Evolutionary conservation across 495 filamentous ascomycete genomes (phyloP), one percentile per base, ranked within the genome.

Genomic region (Neurospora sp.): DNA sequence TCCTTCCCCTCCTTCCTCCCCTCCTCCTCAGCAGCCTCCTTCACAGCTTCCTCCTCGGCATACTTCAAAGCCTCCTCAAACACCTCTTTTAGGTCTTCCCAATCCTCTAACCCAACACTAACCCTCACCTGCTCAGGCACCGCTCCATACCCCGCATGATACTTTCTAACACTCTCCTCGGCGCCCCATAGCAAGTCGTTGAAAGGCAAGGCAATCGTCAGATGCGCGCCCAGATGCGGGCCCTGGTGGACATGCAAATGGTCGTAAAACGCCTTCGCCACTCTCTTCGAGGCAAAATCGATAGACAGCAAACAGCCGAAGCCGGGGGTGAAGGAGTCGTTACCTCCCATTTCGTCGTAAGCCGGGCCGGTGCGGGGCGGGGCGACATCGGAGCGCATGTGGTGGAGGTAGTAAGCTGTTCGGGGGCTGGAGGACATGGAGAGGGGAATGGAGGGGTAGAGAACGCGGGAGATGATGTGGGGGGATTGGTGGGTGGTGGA

Each of bases 141-240:
- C 7, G 81, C 70, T 1, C 82, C 82, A 69, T 78, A 84, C 45
- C 73, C 66, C 7, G 70, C 78, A 48, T 81, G 74, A 21, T 79
- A 78, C 3, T 71, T 74, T 0, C 69, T 69, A 8, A 69, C 70
- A 9, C 77, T 78, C 11, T 73, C 43, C 17, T 78, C 66, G 17
- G 74, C 76, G 9, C 78, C 80, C 77, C 82, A 85, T 13, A 83
- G 69, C 11, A 72, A 71, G 21, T 79, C 81, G 70, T 82, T 83
- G 75, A 84, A 86, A 13, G 83, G 76, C 39, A 86, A 48, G 2
- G 77, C 79, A 2, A 87, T 73, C 8, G 85, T 86, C 70, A 81
- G 75, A 76, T 86, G 83, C 24, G 84, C 85, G 0, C 85, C 86
- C 3, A 87, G 75, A 76, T 86, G 84, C 2, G 85, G 86, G 10